Percentiles rank a stretch among this genome's conserved stretches.
phyloP scores from a whole-genome alignment of 164 flowering plant genomes.

The Aristolochia contorta region DNA sequence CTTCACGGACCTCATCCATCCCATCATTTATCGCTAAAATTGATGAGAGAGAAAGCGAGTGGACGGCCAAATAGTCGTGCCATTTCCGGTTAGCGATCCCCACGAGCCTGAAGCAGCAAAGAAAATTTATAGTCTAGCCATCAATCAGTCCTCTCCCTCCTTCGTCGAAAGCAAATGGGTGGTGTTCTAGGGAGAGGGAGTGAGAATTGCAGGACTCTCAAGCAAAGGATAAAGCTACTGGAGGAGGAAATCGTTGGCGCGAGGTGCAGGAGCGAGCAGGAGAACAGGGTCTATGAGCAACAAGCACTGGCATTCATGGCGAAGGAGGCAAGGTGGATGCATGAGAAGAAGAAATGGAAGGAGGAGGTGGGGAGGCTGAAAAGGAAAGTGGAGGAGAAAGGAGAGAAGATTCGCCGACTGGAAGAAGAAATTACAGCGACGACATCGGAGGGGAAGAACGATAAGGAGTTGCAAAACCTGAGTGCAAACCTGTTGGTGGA shows the following conservation, averaged over 20 bases:
- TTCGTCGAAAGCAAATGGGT: too few relatives aligned
- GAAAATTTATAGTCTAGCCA: too few relatives aligned
- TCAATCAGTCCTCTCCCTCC: too few relatives aligned
- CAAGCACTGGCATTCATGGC: slow-evolving; percentile 1
- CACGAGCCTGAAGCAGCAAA: too few relatives aligned
- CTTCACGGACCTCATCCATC: too few relatives aligned
- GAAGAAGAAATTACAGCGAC: slow-evolving; percentile 3
- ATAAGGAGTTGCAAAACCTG: slow-evolving; percentile 17
- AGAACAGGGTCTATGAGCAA: slow-evolving; percentile 3
- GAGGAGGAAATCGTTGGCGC: slow-evolving; percentile 4
- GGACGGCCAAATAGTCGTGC: too few relatives aligned
- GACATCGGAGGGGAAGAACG: slow-evolving; percentile 1
- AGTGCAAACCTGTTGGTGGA: slow-evolving; percentile 24
- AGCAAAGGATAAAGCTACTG: slow-evolving; percentile 1
- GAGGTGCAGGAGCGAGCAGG: slow-evolving; percentile 7
- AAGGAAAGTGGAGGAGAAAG: slow-evolving; percentile 4
- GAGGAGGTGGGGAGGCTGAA: slow-evolving; percentile 5
- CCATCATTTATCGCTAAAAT: too few relatives aligned
- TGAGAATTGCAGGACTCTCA: not conserved
- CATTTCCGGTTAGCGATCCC: too few relatives aligned
- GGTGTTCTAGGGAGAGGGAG: not conserved
- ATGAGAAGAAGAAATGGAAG: slow-evolving; percentile 11
- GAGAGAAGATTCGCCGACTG: slow-evolving; percentile 1
- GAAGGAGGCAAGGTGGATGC: slow-evolving; percentile 3
- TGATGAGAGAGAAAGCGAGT: too few relatives aligned